Conservation (phyloP, 768 basidiomycete genomes). For the Psilocybe subaeruginosa region DNA sequence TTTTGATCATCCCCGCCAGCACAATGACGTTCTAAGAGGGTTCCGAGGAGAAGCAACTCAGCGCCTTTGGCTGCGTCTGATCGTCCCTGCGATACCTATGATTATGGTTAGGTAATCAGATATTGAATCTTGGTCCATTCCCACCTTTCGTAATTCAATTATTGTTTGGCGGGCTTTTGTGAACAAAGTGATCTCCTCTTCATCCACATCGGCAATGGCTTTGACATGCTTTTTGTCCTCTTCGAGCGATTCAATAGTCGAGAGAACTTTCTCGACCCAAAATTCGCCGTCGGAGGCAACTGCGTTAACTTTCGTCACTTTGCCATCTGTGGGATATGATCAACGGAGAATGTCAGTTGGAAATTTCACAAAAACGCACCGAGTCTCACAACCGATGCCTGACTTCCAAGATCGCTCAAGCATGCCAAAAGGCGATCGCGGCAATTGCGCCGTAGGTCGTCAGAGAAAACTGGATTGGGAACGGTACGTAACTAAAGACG, state of each 20-base stretch:
- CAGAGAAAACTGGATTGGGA: constrained; percentile 74
- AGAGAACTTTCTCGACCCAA: constrained; percentile 74
- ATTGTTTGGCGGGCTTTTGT: constrained; percentile 46
- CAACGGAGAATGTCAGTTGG: background rate
- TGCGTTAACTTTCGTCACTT: constrained; percentile 55
- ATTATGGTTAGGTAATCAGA: background rate
- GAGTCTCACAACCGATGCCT: constrained; percentile 52
- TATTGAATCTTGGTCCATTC: background rate
- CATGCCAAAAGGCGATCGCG: constrained; percentile 71
- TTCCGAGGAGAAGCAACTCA: constrained; percentile 71
- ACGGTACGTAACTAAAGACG: constrained; percentile 55
- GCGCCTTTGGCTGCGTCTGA: constrained; percentile 68
- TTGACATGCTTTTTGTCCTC: constrained; percentile 71
- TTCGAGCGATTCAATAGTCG: constrained; percentile 58
- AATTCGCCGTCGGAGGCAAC: constrained; percentile 74
- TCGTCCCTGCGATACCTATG: constrained; percentile 28
- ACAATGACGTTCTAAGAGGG: constrained; percentile 75
- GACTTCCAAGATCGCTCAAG: constrained; percentile 72
- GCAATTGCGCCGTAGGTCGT: constrained; percentile 67
- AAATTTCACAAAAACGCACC: constrained; percentile 37
- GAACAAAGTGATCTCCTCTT: constrained; percentile 53
- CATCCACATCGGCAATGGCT: constrained; percentile 51
- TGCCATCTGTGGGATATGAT: constrained; percentile 40
- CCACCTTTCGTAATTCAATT: constrained; percentile 48
- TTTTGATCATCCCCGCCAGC: constrained; percentile 53